Conservation (phyloP, 768 basidiomycete genomes). For the Pulveroboletus ravenelii region DNA sequence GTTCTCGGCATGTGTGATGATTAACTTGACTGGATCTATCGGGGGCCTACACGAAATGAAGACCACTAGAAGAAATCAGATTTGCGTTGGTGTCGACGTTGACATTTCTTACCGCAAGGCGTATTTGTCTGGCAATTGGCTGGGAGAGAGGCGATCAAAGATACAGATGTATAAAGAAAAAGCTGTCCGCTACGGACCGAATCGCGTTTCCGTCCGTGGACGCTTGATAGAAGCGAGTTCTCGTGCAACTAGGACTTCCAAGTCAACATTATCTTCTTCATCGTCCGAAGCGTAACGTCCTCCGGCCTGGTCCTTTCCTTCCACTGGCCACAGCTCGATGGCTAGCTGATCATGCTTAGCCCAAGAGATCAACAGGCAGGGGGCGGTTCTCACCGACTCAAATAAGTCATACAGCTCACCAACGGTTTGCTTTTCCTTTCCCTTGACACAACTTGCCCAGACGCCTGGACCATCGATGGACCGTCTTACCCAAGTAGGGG, state of each 20-base stretch:
- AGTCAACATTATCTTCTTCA: slow-evolving; percentile 41
- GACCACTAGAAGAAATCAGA: slow-evolving; percentile 44
- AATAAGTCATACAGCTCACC: slow-evolving; percentile 78
- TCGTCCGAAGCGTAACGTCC: slow-evolving; percentile 30
- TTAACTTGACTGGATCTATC: slow-evolving; percentile 69
- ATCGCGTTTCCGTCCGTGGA: slow-evolving; percentile 56
- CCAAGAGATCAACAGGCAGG: slow-evolving; percentile 1
- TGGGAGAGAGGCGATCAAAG: slow-evolving; percentile 26
- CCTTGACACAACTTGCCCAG: slow-evolving; percentile 84
- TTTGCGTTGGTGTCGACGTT: neutral
- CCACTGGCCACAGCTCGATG: slow-evolving; percentile 62
- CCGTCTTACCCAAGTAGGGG: slow-evolving; percentile 59
- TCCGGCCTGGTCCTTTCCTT: slow-evolving; percentile 22
- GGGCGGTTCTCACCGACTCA: slow-evolving; percentile 51
- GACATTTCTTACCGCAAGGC: slow-evolving; percentile 52
- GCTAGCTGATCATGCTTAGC: slow-evolving; percentile 49
- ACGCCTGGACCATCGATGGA: slow-evolving; percentile 76
- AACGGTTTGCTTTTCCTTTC: slow-evolving; percentile 74
- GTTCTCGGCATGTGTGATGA: slow-evolving; percentile 57
- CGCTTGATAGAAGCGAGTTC: slow-evolving; percentile 70
- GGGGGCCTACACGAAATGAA: slow-evolving; percentile 80
- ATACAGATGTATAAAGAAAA: neutral
- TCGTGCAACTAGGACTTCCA: slow-evolving; percentile 67
- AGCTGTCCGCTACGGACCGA: slow-evolving; percentile 43
- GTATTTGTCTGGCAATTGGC: slow-evolving; percentile 78